Percentiles rank a stretch among this genome's conserved stretches.
Conservation (phyloP, 495 filamentous ascomycete species). For the Aeminium ludgeri region DNA sequence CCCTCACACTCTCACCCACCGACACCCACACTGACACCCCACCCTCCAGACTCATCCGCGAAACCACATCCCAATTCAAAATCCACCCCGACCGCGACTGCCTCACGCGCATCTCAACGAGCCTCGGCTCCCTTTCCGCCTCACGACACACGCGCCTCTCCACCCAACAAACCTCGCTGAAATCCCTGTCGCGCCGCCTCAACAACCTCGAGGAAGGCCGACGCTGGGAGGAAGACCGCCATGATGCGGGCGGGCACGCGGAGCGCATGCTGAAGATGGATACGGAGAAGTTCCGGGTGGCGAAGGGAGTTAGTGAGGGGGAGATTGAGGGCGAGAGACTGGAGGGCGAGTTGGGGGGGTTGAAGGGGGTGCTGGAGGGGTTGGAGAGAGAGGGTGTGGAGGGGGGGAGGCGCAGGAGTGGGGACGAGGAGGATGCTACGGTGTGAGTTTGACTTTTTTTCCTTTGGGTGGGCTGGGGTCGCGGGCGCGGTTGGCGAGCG, state of each 20-base stretch:
- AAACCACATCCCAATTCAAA: slow-evolving; percentile 88
- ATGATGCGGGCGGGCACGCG: slow-evolving; percentile 45
- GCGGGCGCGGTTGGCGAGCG: too few relatives aligned
- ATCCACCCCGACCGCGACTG: slow-evolving; percentile 71
- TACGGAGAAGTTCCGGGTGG: slow-evolving; percentile 73
- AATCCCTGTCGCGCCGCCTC: slow-evolving; percentile 55
- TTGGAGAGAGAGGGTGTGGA: slow-evolving; percentile 66
- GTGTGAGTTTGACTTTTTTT: slow-evolving; percentile 26
- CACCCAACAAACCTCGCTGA: slow-evolving; percentile 52
- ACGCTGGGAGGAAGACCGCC: slow-evolving; percentile 33
- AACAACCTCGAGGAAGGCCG: slow-evolving; percentile 40
- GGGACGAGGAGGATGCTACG: slow-evolving; percentile 42
- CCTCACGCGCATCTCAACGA: slow-evolving; percentile 72
- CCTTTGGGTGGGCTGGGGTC: slow-evolving; percentile 15
- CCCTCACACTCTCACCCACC: too few relatives aligned
- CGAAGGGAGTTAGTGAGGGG: slow-evolving; percentile 70
- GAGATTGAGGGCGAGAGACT: slow-evolving; percentile 86
- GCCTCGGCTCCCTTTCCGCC: slow-evolving; percentile 58
- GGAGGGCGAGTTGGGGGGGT: slow-evolving; percentile 59
- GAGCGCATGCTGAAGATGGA: slow-evolving; percentile 20
- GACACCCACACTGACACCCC: too few relatives aligned
- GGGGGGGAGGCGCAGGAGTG: slow-evolving; percentile 37
- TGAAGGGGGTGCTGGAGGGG: slow-evolving; percentile 60
- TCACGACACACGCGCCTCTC: slow-evolving; percentile 59
- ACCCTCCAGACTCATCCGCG: slow-evolving; percentile 45